Base-by-base conservation (phyloP, 495 filamentous ascomycete genomes). In the Sporormia fimetaria region DNA sequence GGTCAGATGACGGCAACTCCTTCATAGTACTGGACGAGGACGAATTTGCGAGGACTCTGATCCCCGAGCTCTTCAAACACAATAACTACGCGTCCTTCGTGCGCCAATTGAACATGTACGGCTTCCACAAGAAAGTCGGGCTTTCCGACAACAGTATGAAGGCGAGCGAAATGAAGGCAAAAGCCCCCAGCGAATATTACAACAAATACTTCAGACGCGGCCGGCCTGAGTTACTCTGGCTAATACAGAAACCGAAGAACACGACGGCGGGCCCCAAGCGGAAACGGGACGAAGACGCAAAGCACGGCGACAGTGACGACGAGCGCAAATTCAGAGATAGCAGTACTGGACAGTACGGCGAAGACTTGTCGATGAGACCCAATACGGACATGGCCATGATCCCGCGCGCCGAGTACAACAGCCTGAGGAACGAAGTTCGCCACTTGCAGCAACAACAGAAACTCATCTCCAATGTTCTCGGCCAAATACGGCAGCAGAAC, bases 81-180 rank as follows among this genome's bases (percentile, higher is more conserved):
- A 96, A 94, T 61, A 99, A 96, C 61, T 99, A 96, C 60, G 87
- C 90, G 5, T 96, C 92, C 1, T 99, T 99, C 54, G 90, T 99
- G 18, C 83, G 90, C 7, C 90, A 98, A 57, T 70, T 98, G 47
- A 98, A 98, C 56, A 96, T 98, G 90, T 98, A 99, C 59, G 90
- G 90, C 6, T 99, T 99, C 57, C 90, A 99, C 61, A 99, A 99
- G 67, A 84, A 88, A 37, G 92, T 99, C 7, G 90, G 90, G 2
- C 74, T 99, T 17, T 90, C 87, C 5, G 90, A 96, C 60, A 94
- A 94, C 57, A 95, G 87, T 0, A 90, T 96, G 80, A 83, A 87
- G 46, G 87, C 92, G 20, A 94, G 87, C 59, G 88, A 96, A 61
- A 77, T 85, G 40, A 92, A 94, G 57, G 87, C 87, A 57, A 96